Conservation (phyloP, 1,139 yeast species). For the Sporopachydermia cereana region DNA sequence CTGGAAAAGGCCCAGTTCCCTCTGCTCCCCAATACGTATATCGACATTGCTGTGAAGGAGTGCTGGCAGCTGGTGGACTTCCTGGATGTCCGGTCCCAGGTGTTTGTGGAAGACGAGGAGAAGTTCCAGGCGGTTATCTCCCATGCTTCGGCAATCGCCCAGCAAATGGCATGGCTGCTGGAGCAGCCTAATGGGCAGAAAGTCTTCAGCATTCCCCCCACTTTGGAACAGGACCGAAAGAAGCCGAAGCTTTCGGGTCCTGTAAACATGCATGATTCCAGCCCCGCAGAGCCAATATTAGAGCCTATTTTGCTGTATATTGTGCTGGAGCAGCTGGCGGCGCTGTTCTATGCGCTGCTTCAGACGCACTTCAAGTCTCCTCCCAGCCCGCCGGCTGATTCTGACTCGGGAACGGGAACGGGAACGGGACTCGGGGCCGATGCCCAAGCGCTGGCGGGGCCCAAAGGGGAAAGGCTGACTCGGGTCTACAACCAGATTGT, state of each 20-base stretch:
- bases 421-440: neutral
- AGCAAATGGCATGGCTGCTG: too few relatives aligned
- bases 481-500: neutral
- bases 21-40: neutral
- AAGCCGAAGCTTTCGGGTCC: neutral
- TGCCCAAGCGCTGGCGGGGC: neutral
- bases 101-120: neutral
- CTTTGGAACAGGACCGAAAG: neutral
- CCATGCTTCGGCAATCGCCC: too few relatives aligned
- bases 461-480: neutral
- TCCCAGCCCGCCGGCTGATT: too few relatives aligned
- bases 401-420: too few relatives aligned
- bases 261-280: neutral
- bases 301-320: neutral
- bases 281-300: neutral
- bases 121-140: too few relatives aligned
- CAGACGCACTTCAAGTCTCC: too few relatives aligned
- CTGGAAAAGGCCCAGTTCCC: neutral
- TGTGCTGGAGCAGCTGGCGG: neutral
- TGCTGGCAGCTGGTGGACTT: neutral
- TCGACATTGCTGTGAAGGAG: neutral
- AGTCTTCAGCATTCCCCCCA: neutral
- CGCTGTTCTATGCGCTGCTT: neutral
- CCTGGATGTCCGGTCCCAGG: neutral
- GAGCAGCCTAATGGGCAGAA: neutral